Base-by-base conservation (phyloP, 768 basidiomycete genomes). In the Baorangia bicolor region DNA sequence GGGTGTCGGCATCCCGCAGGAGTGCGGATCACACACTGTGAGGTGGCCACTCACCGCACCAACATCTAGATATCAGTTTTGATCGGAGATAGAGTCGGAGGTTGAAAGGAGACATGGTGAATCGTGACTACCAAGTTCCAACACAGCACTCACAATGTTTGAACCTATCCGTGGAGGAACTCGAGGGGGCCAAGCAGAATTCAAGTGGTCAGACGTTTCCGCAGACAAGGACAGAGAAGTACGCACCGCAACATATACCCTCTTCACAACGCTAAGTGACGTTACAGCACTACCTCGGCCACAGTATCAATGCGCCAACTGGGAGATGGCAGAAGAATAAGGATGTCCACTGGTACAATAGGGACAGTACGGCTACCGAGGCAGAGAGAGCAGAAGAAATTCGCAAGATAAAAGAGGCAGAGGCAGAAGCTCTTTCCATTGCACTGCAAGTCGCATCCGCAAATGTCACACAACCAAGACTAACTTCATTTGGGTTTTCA, bases 251-350 rank as follows among this genome's bases (percentile, higher is more conserved):
- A 42, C 23, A 1, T 13, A 37, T 20, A 14, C 41, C 7, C n/a
- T 45, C 18, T 53, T 20, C 12, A 20, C 47, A 23, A 28, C 18
- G n/a, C 55, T 50, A 43, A 58, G 30, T 33, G 25, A 46, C 45
- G 5, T 55, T 47, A 14, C 66, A 98, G 88, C 88, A 97, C 74
- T 98, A 98, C 71, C 84, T 98, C 3, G 95, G 95, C 5, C 92
- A 96, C 69, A 91, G 91, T 50, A 84, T 97, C 74, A 95, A 95
- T 66, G 95, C 95, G 3, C 95, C 95, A 0, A 92, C 92, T 1
- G 95, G 95, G 2, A 79, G 95, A 44, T 98, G 95, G 95, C 95
- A 97, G 74, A 95, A 95, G 75, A 93, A 94, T 76, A 94, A 95
- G 70, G 95, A 98, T 65, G 75, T 98, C 16, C 94, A 96, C 65